phyloP scores from a whole-genome alignment of 768 basidiomycete genomes.

The Suillus decipiens region DNA sequence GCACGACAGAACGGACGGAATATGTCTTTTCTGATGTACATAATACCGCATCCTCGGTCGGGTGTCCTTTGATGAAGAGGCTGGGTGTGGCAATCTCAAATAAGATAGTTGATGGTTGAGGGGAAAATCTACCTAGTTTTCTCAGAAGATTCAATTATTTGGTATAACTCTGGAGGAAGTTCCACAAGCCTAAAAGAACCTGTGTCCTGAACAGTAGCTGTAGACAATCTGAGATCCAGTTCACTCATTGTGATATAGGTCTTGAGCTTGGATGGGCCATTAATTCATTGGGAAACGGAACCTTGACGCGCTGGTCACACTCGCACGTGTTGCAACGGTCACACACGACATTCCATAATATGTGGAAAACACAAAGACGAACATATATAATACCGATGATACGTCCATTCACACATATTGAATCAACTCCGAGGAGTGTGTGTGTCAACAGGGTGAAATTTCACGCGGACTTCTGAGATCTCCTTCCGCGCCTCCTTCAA shows the following conservation, averaged over 20 bases:
- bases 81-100: constrained; percentile 34
- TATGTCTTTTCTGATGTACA: constrained; percentile 86
- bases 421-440: background rate
- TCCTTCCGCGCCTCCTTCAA: constrained; percentile 63
- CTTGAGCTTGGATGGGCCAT: background rate
- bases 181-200: constrained; percentile 72
- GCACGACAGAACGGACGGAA: constrained; percentile 75
- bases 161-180: constrained; percentile 68
- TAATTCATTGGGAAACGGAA: no score
- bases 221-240: constrained; percentile 53
- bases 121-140: constrained; percentile 4
- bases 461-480: constrained; percentile 70
- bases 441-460: constrained; percentile 49
- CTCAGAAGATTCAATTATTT: constrained; percentile 53
- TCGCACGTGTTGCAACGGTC: constrained; percentile 1
- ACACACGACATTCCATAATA: background rate
- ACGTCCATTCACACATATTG: constrained; percentile 10
- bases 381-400: background rate
- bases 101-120: background rate
- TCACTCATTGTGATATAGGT: constrained; percentile 21
- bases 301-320: constrained; percentile 5
- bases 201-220: constrained; percentile 45
- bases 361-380: no score
- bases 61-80: constrained; percentile 77
- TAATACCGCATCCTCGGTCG: constrained; percentile 84